Base-by-base conservation (phyloP, 805 yeast species). In the Candida xiaguanensis region DNA sequence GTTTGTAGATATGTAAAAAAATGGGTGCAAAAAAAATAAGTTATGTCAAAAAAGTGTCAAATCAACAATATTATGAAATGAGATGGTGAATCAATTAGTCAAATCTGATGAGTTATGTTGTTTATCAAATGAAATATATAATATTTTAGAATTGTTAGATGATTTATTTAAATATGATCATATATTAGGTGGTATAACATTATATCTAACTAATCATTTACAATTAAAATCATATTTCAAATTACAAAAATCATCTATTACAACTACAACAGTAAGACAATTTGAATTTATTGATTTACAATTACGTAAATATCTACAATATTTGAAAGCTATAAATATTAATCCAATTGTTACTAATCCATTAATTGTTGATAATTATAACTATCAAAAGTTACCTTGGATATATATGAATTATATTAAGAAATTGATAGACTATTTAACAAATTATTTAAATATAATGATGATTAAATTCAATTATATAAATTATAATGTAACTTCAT, bases 221-320 rank as follows among this genome's bases (percentile, higher is more conserved):
- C n/a, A 33, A 14, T 23, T 33, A 23, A 33, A 33, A 24, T 15
- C 12, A 9, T 33, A 33, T 33, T 33, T 33, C 17, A 31, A 31
- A 31, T 22, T 19, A 4, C 11, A 16, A 11, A 31, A 13, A 31
- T 5, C 7, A 11, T 6, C 8, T 5, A 5, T 18, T 18, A 5
- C 5, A n/a, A n/a, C 22, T 22, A 33, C 15, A 15, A 23, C 7
- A 12, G 13, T 14, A 28, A 28, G 19, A 5, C 31, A 14, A 16
- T 33, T 33, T 9, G 9, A 23, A 13, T 7, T 23, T 6, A 19
- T 36, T 36, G 40, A 36, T 18, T 3, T 36, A 13, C 12, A 25
- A 8, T 19, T 41, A n/a, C 26, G 44, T 15, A 37, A 37, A 18
- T 31, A 37, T 22, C 23, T 41, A 5, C 31, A 41, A 15, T 29